Base-by-base conservation (phyloP, 169 alveolate genomes). In the Plasmodium falciparum region DNA sequence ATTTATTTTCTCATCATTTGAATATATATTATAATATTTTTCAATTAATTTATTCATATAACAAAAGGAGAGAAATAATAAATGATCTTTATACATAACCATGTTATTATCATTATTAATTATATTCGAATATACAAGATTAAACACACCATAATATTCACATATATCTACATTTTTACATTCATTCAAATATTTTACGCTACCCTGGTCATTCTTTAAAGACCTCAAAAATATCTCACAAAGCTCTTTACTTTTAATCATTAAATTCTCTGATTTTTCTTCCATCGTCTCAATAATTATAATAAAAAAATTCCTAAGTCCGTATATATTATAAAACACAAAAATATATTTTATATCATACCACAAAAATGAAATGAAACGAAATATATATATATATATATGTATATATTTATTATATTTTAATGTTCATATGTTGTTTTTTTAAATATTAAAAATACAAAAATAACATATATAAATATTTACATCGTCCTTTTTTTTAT, bases 161-260 rank as follows among this genome's bases (percentile, higher is more conserved):
- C 62, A 69, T 45, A 50, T 24, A 1, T 80, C 90, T 3, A 20
- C 17, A 43, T 69, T 80, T n/a, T 62, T 80, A 61, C 90, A 80
- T 17, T 80, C 83, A 72, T 80, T 80, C 47, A 80, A 61, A 72
- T 69, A 80, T 13, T 58, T 80, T n/a, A 80, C 69, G 50, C 90
- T 80, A 0, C 20, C 39, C 1, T 9, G 54, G 22, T 80, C 90
- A 56, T 80, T 80, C 15, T 80, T 80, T 4, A 69, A 54, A 2
- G 62, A 80, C 13, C 67, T 80, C 2, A 80, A 15, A 49, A 80
- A 69, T 33, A 80, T 66, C 24, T 67, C 71, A 45, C 80, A 52
- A 6, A 80, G 24, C 83, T 80, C 85, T 45, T 49, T 80, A 33
- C 90, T 80, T 63, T 58, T 80, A 29, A 26, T 26, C 67, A 49